Base-by-base conservation (phyloP, 768 basidiomycete species). In the Boletus coccyginus region DNA sequence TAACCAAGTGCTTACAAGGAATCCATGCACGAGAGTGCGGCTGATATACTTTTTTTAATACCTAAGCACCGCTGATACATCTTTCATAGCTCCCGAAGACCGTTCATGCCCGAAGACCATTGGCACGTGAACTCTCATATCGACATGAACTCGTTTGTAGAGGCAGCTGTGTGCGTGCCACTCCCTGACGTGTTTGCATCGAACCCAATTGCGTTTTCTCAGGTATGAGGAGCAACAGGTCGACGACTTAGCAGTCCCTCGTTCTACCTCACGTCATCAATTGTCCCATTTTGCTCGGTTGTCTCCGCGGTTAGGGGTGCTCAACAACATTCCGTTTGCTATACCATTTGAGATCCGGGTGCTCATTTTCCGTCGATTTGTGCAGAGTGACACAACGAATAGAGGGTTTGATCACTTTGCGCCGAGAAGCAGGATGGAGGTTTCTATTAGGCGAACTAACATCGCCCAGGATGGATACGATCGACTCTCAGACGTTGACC, bases 281-380 rank as follows among this genome's bases (percentile, higher is more conserved):
- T 72, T 89, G 42, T 83, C 88, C 0, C 78, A 83, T 55, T 75
- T 98, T 50, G 44, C 71, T 36, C 94, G 61, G 7, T 35, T 70
- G 13, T 70, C 71, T 32, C 96, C 95, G 0, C 85, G 94, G 8
- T 79, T 98, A 3, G 92, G 92, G 3, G 81, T 98, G 29, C 82
- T 98, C 51, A 92, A 98, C 75, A 95, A 98, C 72, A 90, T 98
- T 54, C 96, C 95, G 0, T 97, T 97, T 73, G 85, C 93, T 7
- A 89, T 98, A 53, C 95, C 96, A 0, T 98, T 98, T 73, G 86
- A 89, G 50, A 83, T 85, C 1, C 86, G 96, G n/a, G 91, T 98
- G 12, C 81, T 84, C 38, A 92, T 98, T 46, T 96, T 98, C 74
- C 81, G 92, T 24, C 77, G 83, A 52, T 97, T 97, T 69, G 82